Evolutionary conservation across 345 rosid genomes (phyloP), one percentile per base, ranked within the genome.

Genomic region (Cardiospermum halicacabum): DNA sequence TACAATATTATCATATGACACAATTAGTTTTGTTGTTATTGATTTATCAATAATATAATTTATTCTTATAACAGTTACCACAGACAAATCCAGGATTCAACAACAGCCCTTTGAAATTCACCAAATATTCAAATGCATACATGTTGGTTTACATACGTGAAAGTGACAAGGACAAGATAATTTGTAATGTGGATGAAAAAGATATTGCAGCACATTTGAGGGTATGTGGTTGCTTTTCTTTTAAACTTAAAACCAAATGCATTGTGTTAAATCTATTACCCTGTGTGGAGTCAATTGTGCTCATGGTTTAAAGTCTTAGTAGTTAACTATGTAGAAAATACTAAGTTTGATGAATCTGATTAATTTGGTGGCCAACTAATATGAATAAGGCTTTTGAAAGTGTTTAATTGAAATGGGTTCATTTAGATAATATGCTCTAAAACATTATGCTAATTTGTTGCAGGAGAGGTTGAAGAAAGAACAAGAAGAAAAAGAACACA

Each of bases 131-230:
- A 42, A 94, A 94, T 78, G 99, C 99, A 15, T 94, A 94, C 75
- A 94, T 94, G 99, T 97, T 91, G 66, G 99, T 94, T 42, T 94
- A 94, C 61, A 89, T 91, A 62, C 95, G 97, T 61, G 97, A 94
- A 28, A 84, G 91, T 66, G 99, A 94, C 67, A 91, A 83, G 81
- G 99, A 90, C 66, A 91, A 91, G 75, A 94, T 94, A 70, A 85
- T 94, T 37, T 91, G 99, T 77, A 84, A 85, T 42, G 96, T 91
- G 51, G 99, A 94, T 78, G 99, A 94, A 75, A 91, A 91, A 74
- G 99, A 94, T 77, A 94, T 94, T 75, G 99, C 97, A 16, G 97
- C 88, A 73, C 99, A 94, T 77, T 72, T 94, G 68, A 87, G 97
- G 89, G 99, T 94, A n/a, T n/a, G n/a, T n/a, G n/a, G n/a, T n/a